Evolutionary conservation across 106 monocot species (phyloP).

Genomic region (Vanilla planifolia): DNA sequence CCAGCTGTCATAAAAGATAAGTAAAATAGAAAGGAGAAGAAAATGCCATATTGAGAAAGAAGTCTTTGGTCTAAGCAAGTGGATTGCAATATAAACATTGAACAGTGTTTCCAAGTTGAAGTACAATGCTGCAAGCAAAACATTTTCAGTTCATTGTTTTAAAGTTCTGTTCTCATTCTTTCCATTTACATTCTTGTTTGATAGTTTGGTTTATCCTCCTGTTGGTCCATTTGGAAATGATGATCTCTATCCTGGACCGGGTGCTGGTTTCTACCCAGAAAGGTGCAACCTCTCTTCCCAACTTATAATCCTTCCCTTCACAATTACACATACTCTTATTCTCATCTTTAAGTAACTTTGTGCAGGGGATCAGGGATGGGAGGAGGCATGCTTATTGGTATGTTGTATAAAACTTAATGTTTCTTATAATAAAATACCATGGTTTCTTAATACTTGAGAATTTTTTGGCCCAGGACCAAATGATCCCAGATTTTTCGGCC

Average conservation of each 20-base stretch:
- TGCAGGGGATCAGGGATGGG: constrained; percentile 43
- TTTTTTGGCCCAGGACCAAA: constrained; percentile 50
- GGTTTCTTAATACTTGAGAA: neutral
- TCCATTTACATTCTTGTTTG: neutral
- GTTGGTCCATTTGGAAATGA: constrained; percentile 30
- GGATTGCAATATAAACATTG: no score
- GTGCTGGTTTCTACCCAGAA: constrained; percentile 64
- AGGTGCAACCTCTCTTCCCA: constrained; percentile 30
- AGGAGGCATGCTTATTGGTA: constrained; percentile 86
- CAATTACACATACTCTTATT: no score
- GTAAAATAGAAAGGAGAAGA: no score
- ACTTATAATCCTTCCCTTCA: neutral
- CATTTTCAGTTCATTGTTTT: no score
- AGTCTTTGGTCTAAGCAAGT: no score
- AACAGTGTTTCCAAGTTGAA: no score
- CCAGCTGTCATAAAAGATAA: no score
- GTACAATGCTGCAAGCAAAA: no score
- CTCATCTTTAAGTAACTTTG: neutral
- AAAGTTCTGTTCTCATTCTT: neutral
- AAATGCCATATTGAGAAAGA: no score
- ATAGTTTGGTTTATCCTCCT: constrained; percentile 62
- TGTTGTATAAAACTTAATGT: constrained; percentile 1
- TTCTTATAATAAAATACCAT: neutral
- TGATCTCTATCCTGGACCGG: constrained; percentile 65
- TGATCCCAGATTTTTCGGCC: constrained; percentile 71